Base-by-base conservation (phyloP, 2,329 filamentous ascomycete genomes). In the Ophiostoma sp. region DNA sequence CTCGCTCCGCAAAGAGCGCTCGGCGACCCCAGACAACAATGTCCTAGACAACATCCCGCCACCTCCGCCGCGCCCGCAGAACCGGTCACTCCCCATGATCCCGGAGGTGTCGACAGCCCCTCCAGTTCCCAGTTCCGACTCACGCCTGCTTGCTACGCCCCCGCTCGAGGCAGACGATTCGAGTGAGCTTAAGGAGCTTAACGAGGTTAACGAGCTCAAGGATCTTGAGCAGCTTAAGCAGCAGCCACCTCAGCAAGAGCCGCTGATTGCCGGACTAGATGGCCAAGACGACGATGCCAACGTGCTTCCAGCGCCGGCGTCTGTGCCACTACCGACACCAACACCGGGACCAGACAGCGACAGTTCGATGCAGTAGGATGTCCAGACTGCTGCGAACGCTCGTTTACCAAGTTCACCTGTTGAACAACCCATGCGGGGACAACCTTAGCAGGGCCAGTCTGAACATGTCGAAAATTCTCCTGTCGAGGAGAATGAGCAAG, bases 1-100 rank as follows among this genome's bases (percentile, higher is more conserved):
- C 15, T 78, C 79, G 28, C 70, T 70, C 19, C 74, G 74, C 2
- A 31, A 57, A 57, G 66, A 59, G 45, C 42, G 39, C 17, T 31
- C 42, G 19, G 19, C 36, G 11, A 22, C 22, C 4, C 36, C 61
- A 19, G 36, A 8, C 3, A 48, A 48, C 15, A 48, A 48, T 12
- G 15, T 42, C 42, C 12, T 48, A 15, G 15, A 48, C 42, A 19
- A 48, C 22, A 48, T 66, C 7, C 63, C 39, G 39, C 63, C 63
- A 3, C 39, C 63, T 28, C 63, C 63, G 25, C 63, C 63, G 15
- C 63, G 63, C 11, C 63, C 63, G 22, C 36, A 66, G 15, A 4
- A 22, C 39, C 39, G 25, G 63, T 48, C 39, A 9, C 63, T 66
- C 6, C 39, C 63, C 8, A 15, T 19, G 6, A 48, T 66, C 19